Evolutionary conservation across 306 rosid species (phyloP).

Genomic region (Aeschynomene evenia): DNA sequence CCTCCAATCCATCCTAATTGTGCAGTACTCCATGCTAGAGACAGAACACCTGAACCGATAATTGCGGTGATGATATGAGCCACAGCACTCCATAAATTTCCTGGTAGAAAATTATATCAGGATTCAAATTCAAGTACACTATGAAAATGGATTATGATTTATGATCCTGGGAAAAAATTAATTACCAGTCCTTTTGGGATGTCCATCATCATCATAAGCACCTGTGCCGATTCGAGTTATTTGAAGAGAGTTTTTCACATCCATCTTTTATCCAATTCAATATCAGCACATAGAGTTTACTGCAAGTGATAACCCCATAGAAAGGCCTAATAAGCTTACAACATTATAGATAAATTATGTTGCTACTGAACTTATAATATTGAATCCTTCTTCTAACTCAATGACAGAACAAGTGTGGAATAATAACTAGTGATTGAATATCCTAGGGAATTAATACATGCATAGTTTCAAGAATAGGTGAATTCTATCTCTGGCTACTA

Average conservation of each 20-base stretch:
- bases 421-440: background rate
- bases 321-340: constrained; percentile 4
- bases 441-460: background rate
- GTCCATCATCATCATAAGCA: constrained; percentile 64
- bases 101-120: constrained; percentile 33
- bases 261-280: constrained; percentile 47
- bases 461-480: background rate
- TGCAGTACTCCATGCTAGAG: constrained; percentile 74
- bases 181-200: constrained; percentile 61
- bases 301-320: constrained; percentile 20
- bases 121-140: constrained; percentile 8
- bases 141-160: constrained; percentile 1
- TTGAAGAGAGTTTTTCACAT: constrained; percentile 46
- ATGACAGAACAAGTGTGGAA: background rate
- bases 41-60: constrained; percentile 70
- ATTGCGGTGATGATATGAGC: constrained; percentile 81
- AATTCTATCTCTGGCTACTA: no score
- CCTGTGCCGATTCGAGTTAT: constrained; percentile 27
- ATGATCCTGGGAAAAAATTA: constrained; percentile 10
- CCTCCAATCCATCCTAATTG: constrained; percentile 75
- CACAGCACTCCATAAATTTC: constrained; percentile 49
- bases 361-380: no score
- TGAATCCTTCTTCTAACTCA: no score
- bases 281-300: constrained; percentile 17
- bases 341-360: constrained; percentile 20